Evolutionary conservation across 768 basidiomycete species (phyloP), one percentile per base, ranked within the genome.

Genomic region (Kwoniella newhampshirensis): DNA sequence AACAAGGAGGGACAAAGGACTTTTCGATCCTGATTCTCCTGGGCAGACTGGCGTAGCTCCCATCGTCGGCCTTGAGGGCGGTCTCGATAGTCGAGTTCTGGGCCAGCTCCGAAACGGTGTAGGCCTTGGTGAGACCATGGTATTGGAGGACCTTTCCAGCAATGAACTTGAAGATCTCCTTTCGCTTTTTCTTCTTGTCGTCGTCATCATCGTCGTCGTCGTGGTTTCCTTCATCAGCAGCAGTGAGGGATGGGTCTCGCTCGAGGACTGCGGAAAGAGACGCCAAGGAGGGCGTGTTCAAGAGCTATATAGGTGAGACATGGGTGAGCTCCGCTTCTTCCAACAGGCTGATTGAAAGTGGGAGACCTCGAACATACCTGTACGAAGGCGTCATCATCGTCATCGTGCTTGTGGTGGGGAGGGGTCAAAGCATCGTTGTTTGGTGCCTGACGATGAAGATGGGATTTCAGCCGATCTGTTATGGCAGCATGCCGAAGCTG

Each of bases 161-260:
- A 57, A 87, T 80, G 50, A 78, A 77, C 62, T 82, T 82, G 66
- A 88, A 73, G 43, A 82, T 79, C 68, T 84, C 81, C 62, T 82
- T 84, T 48, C 66, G 60, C 41, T 62, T 78, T 61, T 69, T 70
- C 64, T 66, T 82, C 77, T 54, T 73, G 59, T 68, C 75, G 56
- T 76, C 68, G 37, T 74, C 63, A 46, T 68, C 72, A 30, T 64
- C 67, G 26, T 56, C 54, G 35, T 64, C 59, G 50, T 55, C 55
- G 18, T 48, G 43, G 44, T 63, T 39, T 25, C 57, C 55, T n/a
- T 62, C 63, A 25, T 69, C 57, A 12, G 57, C 46, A 8, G 37
- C 45, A 13, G 53, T 28, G 48, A 39, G 32, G n/a, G 63, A 60
- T 6, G 64, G 58, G 17, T 66, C 54, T 12, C 42, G 35, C 12